Evolutionary conservation across 2,329 filamentous ascomycete genomes (phyloP), one percentile per base, ranked within the genome.

Genomic region (Colletotrichum truncatum): DNA sequence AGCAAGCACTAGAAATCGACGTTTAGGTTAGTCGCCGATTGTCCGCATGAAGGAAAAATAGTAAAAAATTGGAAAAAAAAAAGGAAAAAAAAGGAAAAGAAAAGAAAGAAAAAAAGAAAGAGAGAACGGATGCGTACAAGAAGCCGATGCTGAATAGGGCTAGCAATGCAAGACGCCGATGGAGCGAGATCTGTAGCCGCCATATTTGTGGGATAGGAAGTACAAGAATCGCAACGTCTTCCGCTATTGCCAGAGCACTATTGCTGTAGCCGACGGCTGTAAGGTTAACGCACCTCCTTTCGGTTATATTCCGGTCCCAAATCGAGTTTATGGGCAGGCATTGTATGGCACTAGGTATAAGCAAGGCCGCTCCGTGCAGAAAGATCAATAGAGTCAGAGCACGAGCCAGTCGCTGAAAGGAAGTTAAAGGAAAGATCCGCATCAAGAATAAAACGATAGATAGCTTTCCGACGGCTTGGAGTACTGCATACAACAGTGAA

Each of bases 381-480:
- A 70, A 45, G 54, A 71, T 36, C 4, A 70, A 46, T 3, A 52
- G 11, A 25, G 38, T 43, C 14, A 53, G 61, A 58, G 4, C 16
- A 46, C 0, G 56, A 43, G 2, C n/a, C n/a, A n/a, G n/a, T n/a
- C n/a, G 52, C 38, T 2, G 39, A 26, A 54, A 72, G 71, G 1
- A 72, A 66, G 21, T 66, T 69, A 26, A 41, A 67, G 58, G n/a
- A n/a, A n/a, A n/a, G n/a, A n/a, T n/a, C n/a, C n/a, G n/a, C n/a
- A n/a, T n/a, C n/a, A 68, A 68, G 36, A 73, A 64, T 8, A 73
- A 36, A 4, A 74, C 53, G 45, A 73, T 71, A 23, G 71, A 70
- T 3, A 70, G 67, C 43, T 73, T 73, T 8, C 71, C 67, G 7
- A 65, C 51, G 4, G 68, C 67, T 36, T 72, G 70, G 49, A 72